Percentiles rank a stretch among this genome's conserved stretches.
Evolutionary conservation across 1,284 basidiomycete species (phyloP).

Genomic region (Trichosporon ovoides): DNA sequence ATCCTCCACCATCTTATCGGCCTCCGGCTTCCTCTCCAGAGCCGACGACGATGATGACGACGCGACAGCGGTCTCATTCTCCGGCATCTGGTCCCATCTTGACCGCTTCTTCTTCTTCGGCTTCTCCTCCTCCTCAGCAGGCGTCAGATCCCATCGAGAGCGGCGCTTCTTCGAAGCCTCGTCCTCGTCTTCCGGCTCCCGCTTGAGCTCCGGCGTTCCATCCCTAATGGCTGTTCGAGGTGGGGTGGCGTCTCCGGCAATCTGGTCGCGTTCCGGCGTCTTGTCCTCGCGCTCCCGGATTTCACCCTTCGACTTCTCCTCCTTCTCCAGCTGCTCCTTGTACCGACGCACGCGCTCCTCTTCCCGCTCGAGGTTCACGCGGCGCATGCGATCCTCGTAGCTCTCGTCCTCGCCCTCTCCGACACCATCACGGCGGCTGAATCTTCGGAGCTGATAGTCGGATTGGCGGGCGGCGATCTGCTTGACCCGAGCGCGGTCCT

Average conservation of each 20-base stretch:
- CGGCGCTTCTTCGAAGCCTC: constrained; percentile 77
- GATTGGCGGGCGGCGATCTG: constrained; percentile 92
- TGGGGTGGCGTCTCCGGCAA: constrained; percentile 36
- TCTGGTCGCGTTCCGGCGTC: constrained; percentile 66
- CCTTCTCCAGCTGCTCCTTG: constrained; percentile 76
- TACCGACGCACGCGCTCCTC: constrained; percentile 76
- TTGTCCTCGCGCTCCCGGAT: constrained; percentile 60
- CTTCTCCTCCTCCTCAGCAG: constrained; percentile 53
- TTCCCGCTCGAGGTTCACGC: constrained; percentile 86
- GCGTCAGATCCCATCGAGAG: constrained; percentile 94
- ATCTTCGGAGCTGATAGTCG: constrained; percentile 92
- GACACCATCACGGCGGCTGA: constrained; percentile 60
- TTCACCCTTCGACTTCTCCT: constrained; percentile 55
- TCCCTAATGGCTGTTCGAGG: constrained; percentile 25
- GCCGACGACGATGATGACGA: constrained; percentile 57
- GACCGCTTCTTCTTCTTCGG: constrained; percentile 75
- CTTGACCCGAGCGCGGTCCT: constrained; percentile 81
- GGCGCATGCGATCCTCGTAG: constrained; percentile 94
- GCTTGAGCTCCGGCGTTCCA: constrained; percentile 40
- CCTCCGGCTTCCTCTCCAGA: constrained; percentile 9
- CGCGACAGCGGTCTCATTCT: constrained; percentile 37
- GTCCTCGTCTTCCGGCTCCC: constrained; percentile 49
- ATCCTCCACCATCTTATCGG: constrained; percentile 86
- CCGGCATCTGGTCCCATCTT: constrained; percentile 48
- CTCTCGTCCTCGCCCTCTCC: constrained; percentile 64